Evolutionary conservation across 1,284 basidiomycete species (phyloP), one percentile per base, ranked within the genome.

Genomic region (Phaffia rhodozyma): DNA sequence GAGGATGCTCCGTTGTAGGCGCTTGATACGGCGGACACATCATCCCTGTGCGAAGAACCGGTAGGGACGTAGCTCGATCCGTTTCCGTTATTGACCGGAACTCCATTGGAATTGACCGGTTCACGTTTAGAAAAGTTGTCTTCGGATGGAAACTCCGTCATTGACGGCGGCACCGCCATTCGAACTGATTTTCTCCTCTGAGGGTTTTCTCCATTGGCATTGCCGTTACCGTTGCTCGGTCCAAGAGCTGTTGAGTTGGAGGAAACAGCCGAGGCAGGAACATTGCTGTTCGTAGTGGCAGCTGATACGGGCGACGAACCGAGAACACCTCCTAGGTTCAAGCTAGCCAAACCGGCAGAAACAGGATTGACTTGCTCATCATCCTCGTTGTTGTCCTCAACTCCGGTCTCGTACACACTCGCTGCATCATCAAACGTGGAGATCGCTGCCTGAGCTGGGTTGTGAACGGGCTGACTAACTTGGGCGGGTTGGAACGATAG

Each of bases 391-490:
- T 66, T 62, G 38, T 66, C 64, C 29, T 66, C 64, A 21, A 59
- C 20, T 13, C 60, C 64, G 1, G 64, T 66, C 56, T 62, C 64
- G 53, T 66, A 66, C 11, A 66, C 32, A 18, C 55, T 58, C 48
- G 61, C 64, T 5, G 34, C 56, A 49, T 66, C 55, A 18, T 23
- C 32, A 18, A 53, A 27, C 11, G 52, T 53, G 25, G 25, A 5
- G 18, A 18, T 2, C 18, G 38, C 13, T 16, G 25, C 52, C 52
- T 53, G 6, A 53, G 52, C 2, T 13, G 5, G 52, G 18, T 18
- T 32, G 6, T 53, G 25, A 32, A 53, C 11, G 18, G 18, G 2
- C 2, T 27, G 52, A 13, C 18, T 11, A 20, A 20, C 11, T 27
- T 53, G 52, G 18, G 52, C 30, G 52, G 32, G 18, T 53, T 27